A percentile compares a stretch with the other conserved stretches of the same genome.
phyloP scores from a whole-genome alignment of 495 filamentous ascomycete species.

The Penicillium antarcticum region DNA sequence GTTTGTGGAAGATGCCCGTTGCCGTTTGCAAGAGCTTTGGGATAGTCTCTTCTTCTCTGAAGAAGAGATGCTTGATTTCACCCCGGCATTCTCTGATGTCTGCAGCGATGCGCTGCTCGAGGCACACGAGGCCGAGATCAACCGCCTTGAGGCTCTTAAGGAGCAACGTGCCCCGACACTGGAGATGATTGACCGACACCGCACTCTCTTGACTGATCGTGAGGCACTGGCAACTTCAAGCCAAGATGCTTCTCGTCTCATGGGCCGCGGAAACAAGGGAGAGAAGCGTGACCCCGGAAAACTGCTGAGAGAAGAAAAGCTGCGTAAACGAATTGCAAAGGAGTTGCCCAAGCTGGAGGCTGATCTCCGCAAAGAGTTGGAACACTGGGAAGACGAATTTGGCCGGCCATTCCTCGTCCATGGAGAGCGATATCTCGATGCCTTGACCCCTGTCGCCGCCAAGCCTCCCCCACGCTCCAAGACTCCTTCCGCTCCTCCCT shows the following conservation, averaged over 20 bases:
- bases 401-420: slow-evolving; percentile 90
- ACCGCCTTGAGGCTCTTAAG: slow-evolving; percentile 73
- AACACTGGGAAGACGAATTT: slow-evolving; percentile 90
- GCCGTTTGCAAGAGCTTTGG: slow-evolving; percentile 90
- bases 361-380: slow-evolving; percentile 76
- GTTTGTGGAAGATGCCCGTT: slow-evolving; percentile 91
- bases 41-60: slow-evolving; percentile 90
- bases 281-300: slow-evolving; percentile 91
- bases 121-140: slow-evolving; percentile 86
- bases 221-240: slow-evolving; percentile 83
- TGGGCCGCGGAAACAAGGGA: slow-evolving; percentile 83
- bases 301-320: slow-evolving; percentile 95
- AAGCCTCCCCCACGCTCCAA: slow-evolving; percentile 71
- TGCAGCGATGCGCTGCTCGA: slow-evolving; percentile 84
- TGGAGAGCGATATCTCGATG: slow-evolving; percentile 83
- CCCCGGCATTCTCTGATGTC: slow-evolving; percentile 82
- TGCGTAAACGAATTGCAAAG: slow-evolving; percentile 93
- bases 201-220: slow-evolving; percentile 78
- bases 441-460: slow-evolving; percentile 60
- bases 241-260: slow-evolving; percentile 89
- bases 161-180: slow-evolving; percentile 86
- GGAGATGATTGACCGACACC: slow-evolving; percentile 78
- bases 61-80: slow-evolving; percentile 97
- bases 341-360: slow-evolving; percentile 88
- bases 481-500: slow-evolving; percentile 65